Percentiles rank a stretch among this genome's conserved stretches.
Conservation (phyloP, 345 rosid species). For the Alliaria petiolata region DNA sequence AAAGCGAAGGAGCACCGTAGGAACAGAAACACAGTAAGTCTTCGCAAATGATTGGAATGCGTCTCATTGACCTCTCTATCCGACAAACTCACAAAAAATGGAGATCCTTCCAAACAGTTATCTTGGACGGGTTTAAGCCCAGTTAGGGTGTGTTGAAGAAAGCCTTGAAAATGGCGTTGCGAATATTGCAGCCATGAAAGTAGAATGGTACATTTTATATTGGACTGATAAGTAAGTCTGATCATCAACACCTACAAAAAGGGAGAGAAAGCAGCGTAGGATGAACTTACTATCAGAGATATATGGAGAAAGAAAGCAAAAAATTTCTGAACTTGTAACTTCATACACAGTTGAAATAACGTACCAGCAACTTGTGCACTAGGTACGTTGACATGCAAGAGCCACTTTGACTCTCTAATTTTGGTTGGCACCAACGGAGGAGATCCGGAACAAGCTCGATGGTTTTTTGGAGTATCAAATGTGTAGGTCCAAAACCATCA, state of each 20-base stretch:
- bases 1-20: conserved; percentile 61
- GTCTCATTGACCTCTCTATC: conserved; percentile 32
- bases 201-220: conserved; percentile 35
- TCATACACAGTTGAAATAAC: no score
- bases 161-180: conserved; percentile 51
- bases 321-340: conserved; percentile 5
- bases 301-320: background rate
- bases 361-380: conserved; percentile 84
- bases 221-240: conserved; percentile 56
- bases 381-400: conserved; percentile 50
- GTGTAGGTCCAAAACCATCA: conserved; percentile 31
- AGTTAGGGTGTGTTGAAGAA: conserved; percentile 40
- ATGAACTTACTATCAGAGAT: background rate
- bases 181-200: conserved; percentile 74
- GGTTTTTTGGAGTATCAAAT: conserved; percentile 35
- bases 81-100: conserved; percentile 50
- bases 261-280: background rate
- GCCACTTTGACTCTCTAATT: conserved; percentile 33
- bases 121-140: conserved; percentile 25
- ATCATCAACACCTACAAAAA: conserved; percentile 71
- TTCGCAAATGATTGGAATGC: conserved; percentile 50
- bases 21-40: conserved; percentile 65
- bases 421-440: conserved; percentile 55
- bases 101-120: conserved; percentile 69
- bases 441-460: conserved; percentile 54